Conservation (phyloP, 441 rosid species). For the Corymbia calophylla region DNA sequence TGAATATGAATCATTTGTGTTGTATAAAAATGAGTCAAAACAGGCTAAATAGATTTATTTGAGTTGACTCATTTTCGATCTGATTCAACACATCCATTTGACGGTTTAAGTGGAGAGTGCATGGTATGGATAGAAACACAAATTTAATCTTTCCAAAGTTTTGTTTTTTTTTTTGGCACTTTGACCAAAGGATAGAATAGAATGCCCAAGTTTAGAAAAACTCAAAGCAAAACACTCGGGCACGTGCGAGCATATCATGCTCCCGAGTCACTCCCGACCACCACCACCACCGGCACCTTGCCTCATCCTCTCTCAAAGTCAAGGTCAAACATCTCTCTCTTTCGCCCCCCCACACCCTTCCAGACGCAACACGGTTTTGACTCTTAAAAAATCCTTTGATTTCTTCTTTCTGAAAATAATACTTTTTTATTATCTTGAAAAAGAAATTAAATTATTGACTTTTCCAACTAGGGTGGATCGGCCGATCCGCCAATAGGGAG, state of each 20-base stretch:
- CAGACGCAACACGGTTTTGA: constrained; percentile 1
- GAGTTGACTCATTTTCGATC: no score
- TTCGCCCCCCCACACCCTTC: not conserved
- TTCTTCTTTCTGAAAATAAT: not conserved
- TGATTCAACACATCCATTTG: no score
- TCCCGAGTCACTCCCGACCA: not conserved
- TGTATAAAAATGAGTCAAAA: no score
- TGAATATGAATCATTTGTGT: no score
- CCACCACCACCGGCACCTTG: not conserved
- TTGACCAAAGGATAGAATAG: not conserved
- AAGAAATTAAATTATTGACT: constrained; percentile 7
- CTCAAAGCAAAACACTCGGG: not conserved
- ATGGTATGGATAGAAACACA: not conserved
- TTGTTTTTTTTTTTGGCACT: not conserved
- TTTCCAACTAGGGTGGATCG: constrained; percentile 3
- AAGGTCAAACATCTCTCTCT: not conserved
- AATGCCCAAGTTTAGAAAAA: not conserved
- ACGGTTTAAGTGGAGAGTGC: not conserved
- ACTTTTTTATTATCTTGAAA: not conserved
- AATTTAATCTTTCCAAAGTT: not conserved
- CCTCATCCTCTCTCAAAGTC: not conserved
- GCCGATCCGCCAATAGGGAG: constrained; percentile 42
- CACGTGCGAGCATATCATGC: not conserved
- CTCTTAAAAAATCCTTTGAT: not conserved
- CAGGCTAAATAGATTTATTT: no score